Percentiles rank a stretch among this genome's conserved stretches.
phyloP scores from a whole-genome alignment of 805 yeast species.

The Cyberlindnera petersonii region DNA sequence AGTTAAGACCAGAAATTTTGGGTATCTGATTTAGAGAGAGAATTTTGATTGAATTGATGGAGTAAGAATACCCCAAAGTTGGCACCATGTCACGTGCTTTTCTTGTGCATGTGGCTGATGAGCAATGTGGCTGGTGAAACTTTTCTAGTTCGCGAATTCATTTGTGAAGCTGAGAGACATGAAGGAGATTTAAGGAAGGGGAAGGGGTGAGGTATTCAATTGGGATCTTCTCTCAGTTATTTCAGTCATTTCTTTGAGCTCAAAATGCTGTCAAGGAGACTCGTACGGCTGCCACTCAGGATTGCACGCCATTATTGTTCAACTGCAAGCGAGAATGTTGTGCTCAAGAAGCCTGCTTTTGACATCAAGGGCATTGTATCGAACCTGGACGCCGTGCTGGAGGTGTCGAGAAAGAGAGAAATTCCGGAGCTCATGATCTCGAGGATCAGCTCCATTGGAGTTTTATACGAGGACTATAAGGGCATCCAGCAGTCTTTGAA shows the following conservation, averaged over 20 bases:
- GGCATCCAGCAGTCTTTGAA: constrained; percentile 23
- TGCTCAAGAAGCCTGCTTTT: constrained; percentile 31
- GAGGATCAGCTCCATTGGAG: constrained; percentile 29
- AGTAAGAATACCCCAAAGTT: constrained; percentile 1
- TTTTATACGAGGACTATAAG: constrained; percentile 25
- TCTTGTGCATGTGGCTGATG: constrained; percentile 8
- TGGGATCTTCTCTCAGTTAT: background rate
- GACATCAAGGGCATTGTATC: constrained; percentile 32
- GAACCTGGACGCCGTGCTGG: constrained; percentile 27
- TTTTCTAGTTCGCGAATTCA: no score
- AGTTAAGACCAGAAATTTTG: no score
- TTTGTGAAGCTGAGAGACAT: no score
- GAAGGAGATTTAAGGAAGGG: no score
- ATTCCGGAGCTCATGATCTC: constrained; percentile 21
- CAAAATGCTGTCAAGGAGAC: constrained; percentile 6
- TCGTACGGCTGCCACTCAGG: background rate
- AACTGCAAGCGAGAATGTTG: constrained; percentile 7
- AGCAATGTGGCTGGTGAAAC: background rate
- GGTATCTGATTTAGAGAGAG: no score
- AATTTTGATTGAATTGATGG: constrained; percentile 6
- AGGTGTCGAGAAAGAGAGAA: constrained; percentile 32
- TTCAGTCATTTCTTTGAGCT: no score
- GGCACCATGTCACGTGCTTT: constrained; percentile 12
- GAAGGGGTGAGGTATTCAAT: no score
- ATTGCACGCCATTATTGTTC: constrained; percentile 4